Percentiles rank a stretch among this genome's conserved stretches.
phyloP scores from a whole-genome alignment of 306 rosid species.

The peach (Prunus persica) region Prunus_persica_NCBIv2 NC_034010.1:29837001-29837500 shows the following conservation, averaged over 20 bases:
- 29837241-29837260: slow-evolving; percentile 69
- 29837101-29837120: slow-evolving; percentile 26
- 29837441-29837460: slow-evolving; percentile 2
- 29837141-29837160: background rate
- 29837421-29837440: slow-evolving; percentile 9
- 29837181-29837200: slow-evolving; percentile 1
- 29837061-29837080: slow-evolving; percentile 31
- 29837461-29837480: background rate
- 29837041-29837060: slow-evolving; percentile 31
- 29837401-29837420: slow-evolving; percentile 8
- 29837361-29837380: slow-evolving; percentile 79
- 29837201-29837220: slow-evolving; percentile 51
- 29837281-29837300: slow-evolving; percentile 95
- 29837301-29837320: slow-evolving; percentile 81
- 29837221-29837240: slow-evolving; percentile 58
- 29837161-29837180: background rate
- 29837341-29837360: slow-evolving; percentile 60
- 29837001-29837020: slow-evolving; percentile 30
- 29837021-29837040: slow-evolving; percentile 29
- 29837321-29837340: slow-evolving; percentile 47
- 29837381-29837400: slow-evolving; percentile 21
- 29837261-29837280: slow-evolving; percentile 61
- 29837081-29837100: slow-evolving; percentile 35
- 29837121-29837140: slow-evolving; percentile 12
- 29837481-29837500: slow-evolving; percentile 59